Evolutionary conservation across 2,329 filamentous ascomycete genomes (phyloP), one percentile per base, ranked within the genome.

Genomic region (Pseudogymnoascus sp.): DNA sequence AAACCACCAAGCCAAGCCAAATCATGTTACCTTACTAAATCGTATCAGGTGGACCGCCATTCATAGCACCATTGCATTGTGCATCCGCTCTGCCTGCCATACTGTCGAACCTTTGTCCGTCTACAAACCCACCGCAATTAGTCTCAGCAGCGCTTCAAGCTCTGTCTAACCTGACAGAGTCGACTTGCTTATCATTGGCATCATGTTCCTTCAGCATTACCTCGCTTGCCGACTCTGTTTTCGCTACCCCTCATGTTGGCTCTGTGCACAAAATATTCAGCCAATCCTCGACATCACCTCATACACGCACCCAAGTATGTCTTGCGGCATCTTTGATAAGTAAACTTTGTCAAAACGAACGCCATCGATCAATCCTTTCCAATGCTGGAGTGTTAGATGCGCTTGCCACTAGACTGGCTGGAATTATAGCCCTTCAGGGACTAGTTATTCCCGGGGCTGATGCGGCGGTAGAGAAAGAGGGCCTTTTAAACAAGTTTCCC

Each of bases 371-470:
- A 65, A 77, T 82, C n/a, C 77, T 97, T 62, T 84, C 90, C 10
- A 86, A 87, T 38, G 81, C 80, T 10, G 90, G 90, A 5, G 81
- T 96, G 25, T 78, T 97, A 35, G 91, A 96, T 75, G 84, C 88
- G 11, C 80, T 97, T 28, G 88, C 91, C 25, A 82, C 85, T 4
- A 87, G 87, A 67, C 76, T 97, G 64, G 90, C 84, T 61, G 86
- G 82, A 63, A 88, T 90, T 70, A 84, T 88, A 44, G 85, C 89
- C 1, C 79, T 83, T 5, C 81, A 86, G 65, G 88, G 88, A 8
- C 82, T 87, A 66, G 86, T 90, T n/a, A 74, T 90, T 37, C 87
- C 88, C 0, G 82, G 82, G 2, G 83, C 86, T 4, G 84, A 87
- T 62, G 71, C 79, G 1, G 73, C 81, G 16, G 28, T 21, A 33